Percentiles rank a stretch among this genome's conserved stretches.
Conservation (phyloP, 805 yeast species). For the Zygosaccharomyces bailii region DNA sequence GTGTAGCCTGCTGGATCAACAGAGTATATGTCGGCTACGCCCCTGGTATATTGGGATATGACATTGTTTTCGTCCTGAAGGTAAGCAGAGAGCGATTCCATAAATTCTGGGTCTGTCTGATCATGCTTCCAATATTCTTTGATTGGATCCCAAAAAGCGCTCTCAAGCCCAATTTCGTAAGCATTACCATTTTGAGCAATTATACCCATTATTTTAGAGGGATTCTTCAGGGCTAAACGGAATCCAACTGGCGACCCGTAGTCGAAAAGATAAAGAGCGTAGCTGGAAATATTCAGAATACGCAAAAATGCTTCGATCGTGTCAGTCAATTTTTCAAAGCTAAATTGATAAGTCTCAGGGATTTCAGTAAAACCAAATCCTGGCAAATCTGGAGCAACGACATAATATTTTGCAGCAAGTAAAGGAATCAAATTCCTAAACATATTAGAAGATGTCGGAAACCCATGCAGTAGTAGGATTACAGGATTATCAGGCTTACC, state of each 20-base stretch:
- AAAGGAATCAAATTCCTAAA: constrained; percentile 39
- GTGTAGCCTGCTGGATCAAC: constrained; percentile 37
- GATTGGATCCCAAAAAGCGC: constrained; percentile 40
- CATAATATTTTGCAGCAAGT: constrained; percentile 37
- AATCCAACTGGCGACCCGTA: constrained; percentile 44
- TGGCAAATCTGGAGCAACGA: constrained; percentile 35
- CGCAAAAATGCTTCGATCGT: constrained; percentile 25
- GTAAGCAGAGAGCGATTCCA: constrained; percentile 16
- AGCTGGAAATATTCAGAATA: background rate
- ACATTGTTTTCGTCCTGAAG: constrained; percentile 23
- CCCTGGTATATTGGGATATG: constrained; percentile 34
- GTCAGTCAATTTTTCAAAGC: constrained; percentile 36
- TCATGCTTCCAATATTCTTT: constrained; percentile 34
- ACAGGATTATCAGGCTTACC: constrained; percentile 36
- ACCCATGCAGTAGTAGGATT: constrained; percentile 43
- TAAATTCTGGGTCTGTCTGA: constrained; percentile 14
- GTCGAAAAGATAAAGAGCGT: constrained; percentile 40
- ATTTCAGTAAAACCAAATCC: constrained; percentile 39
- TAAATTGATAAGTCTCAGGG: constrained; percentile 30
- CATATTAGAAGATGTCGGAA: constrained; percentile 43
- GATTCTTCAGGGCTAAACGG: constrained; percentile 38
- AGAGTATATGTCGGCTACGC: constrained; percentile 25
- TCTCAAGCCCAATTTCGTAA: constrained; percentile 42
- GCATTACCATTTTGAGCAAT: constrained; percentile 45
- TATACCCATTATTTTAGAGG: constrained; percentile 33